phyloP scores from a whole-genome alignment of 805 yeast species.

The Ogataea nakhonphanomensis region DNA sequence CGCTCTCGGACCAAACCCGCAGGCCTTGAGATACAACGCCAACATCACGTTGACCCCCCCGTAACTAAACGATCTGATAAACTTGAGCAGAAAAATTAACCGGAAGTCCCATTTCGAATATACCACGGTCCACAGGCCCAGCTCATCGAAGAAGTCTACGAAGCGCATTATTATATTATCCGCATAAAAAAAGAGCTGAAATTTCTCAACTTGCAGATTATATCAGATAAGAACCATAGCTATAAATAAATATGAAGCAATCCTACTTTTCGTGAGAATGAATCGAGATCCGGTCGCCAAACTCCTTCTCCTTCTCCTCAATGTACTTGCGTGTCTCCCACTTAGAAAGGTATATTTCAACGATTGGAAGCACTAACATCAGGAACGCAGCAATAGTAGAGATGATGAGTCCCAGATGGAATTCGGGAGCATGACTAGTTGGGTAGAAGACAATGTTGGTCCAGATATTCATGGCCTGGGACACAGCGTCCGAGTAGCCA shows the following conservation, averaged over 20 bases:
- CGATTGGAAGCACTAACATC: constrained; percentile 36
- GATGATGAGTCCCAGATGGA: constrained; percentile 37
- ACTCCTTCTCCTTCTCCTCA: constrained; percentile 15
- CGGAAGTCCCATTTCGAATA: constrained; percentile 34
- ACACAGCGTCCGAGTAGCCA: constrained; percentile 36
- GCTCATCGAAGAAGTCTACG: constrained; percentile 24
- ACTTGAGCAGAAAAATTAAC: constrained; percentile 32
- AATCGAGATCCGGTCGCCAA: not conserved
- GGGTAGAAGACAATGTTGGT: constrained; percentile 43
- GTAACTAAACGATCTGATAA: constrained; percentile 36
- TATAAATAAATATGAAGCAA: not conserved
- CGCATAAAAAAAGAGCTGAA: too few relatives aligned
- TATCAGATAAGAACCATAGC: not conserved
- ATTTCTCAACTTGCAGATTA: not conserved
- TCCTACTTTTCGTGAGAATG: not conserved
- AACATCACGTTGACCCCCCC: constrained; percentile 39
- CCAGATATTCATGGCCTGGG: constrained; percentile 45
- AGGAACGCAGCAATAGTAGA: constrained; percentile 34
- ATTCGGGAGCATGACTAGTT: constrained; percentile 38
- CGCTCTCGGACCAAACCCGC: constrained; percentile 39
- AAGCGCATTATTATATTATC: not conserved
- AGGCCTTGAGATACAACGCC: constrained; percentile 42
- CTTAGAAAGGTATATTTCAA: constrained; percentile 26
- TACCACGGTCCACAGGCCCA: constrained; percentile 35
- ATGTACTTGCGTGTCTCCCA: constrained; percentile 24